These are phyloP conservation scores for Populus trichocarpa DNA, from an alignment of 441 rosid genomes.

Conservation along the genomic window DNA sequence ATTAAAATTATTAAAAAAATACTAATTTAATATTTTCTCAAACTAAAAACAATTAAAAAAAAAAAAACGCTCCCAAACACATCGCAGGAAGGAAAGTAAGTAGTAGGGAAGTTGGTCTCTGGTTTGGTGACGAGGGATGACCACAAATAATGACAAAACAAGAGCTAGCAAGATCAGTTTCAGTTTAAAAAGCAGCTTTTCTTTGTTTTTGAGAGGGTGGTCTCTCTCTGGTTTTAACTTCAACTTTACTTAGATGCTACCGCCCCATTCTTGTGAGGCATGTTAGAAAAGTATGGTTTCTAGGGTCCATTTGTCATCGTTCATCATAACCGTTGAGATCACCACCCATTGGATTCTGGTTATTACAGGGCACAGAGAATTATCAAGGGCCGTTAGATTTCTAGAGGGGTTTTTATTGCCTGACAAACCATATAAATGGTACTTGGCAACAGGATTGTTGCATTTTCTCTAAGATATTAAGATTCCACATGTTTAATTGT, in stretches of 20 bases:
- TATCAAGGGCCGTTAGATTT: slow-evolving; percentile 1
- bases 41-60: no score
- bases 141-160: slow-evolving; percentile 20
- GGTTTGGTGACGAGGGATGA: not conserved
- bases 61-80: no score
- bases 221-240: not conserved
- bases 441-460: not conserved
- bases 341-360: not conserved
- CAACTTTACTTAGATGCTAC: not conserved
- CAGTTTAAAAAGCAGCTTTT: slow-evolving; percentile 11
- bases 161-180: slow-evolving; percentile 12
- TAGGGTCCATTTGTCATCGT: slow-evolving; percentile 19
- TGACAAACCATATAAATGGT: not conserved
- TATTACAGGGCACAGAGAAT: not conserved
- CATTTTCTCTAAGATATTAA: not conserved
- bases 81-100: no score
- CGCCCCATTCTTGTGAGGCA: slow-evolving; percentile 5
- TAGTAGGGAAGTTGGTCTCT: not conserved
- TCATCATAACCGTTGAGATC: slow-evolving; percentile 12
- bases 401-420: not conserved
- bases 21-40: not conserved
- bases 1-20: no score
- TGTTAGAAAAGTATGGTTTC: not conserved
- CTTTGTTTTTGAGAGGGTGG: not conserved
- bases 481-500: no score